Base-by-base conservation (phyloP, 192 early-diverging fungal genomes). In the Lobosporangium transversale region DNA sequence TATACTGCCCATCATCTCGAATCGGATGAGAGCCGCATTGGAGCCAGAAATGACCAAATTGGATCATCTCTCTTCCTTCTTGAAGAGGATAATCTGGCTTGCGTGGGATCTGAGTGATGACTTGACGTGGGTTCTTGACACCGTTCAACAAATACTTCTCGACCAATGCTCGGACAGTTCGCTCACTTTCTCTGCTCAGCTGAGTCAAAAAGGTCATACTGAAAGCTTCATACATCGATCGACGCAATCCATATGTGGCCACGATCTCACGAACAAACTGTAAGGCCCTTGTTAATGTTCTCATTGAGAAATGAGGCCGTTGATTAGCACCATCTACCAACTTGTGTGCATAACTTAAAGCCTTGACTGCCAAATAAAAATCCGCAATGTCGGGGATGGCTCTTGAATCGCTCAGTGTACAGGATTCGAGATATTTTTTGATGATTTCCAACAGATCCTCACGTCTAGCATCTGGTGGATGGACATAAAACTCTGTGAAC, bases 401-500 rank as follows among this genome's bases (percentile, higher is more conserved):
- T 24, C 64, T 79, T 20, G 89, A 78, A 37, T 94, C 90, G 17
- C 89, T 85, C 30, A 85, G 63, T 36, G 80, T 43, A 23, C 85
- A 87, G 67, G 83, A 85, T 23, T 83, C 63, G 53, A 99, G 65
- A 62, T 99, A 97, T 29, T 86, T 86, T 35, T 81, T 82, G 30
- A 95, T 87, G 52, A 99, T 94, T 36, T 89, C 80, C 18, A 93
- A 67, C 35, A 99, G 83, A 62, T 99, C 97, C 60, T 92, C 87
- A 8, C 83, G 66, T 54, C 87, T 78, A 11, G 87, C 80, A 85
- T 99, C 98, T 4, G 96, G 94, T 14, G 95, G 82, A 57, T 96
- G 90, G 24, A 98, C 94, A 82, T 94, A 99, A 53, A 97, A 92
- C 70, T 99, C 98, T 14, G 94, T 95, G 75, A 98, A 98, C 26